Conservation (phyloP, 2,329 filamentous ascomycete species). For the Trichoderma atrobrunneum region DNA sequence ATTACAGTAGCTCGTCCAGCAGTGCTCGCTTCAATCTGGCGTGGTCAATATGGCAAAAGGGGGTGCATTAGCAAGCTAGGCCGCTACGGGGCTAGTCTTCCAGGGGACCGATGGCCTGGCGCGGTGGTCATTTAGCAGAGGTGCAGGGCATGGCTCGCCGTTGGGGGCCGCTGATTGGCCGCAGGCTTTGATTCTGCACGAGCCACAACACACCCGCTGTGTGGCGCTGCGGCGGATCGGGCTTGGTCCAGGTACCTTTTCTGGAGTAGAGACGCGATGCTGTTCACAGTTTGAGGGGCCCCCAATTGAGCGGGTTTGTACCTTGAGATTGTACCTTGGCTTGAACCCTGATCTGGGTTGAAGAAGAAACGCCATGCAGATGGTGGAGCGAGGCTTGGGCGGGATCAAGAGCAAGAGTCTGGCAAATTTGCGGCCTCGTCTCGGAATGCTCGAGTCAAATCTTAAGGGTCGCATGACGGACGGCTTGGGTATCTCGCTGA, state of each 20-base stretch:
- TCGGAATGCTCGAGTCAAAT: constrained; percentile 12
- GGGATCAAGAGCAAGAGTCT: not conserved
- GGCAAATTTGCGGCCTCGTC: not conserved
- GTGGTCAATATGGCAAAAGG: constrained; percentile 20
- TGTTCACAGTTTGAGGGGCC: not conserved
- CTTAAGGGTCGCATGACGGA: constrained; percentile 11
- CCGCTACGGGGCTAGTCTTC: constrained; percentile 4
- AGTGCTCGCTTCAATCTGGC: constrained; percentile 16
- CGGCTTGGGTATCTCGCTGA: constrained; percentile 11
- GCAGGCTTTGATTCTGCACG: not conserved
- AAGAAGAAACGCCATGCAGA: not conserved
- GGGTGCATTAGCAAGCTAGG: constrained; percentile 19
- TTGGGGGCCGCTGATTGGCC: constrained; percentile 17
- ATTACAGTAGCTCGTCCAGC: not conserved
- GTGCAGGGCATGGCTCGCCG: not conserved
- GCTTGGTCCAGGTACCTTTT: constrained; percentile 14
- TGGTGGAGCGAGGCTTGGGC: not conserved
- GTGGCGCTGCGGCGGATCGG: constrained; percentile 20
- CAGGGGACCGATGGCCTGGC: constrained; percentile 19
- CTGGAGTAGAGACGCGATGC: not conserved
- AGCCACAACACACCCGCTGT: constrained; percentile 17
- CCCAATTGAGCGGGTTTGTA: not conserved
- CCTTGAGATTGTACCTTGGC: not conserved
- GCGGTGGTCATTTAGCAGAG: constrained; percentile 17
- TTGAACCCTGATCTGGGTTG: not conserved